Evolutionary conservation across 306 rosid species (phyloP), one percentile per base, ranked within the genome.

Genomic region (Dryas octopetala): DNA sequence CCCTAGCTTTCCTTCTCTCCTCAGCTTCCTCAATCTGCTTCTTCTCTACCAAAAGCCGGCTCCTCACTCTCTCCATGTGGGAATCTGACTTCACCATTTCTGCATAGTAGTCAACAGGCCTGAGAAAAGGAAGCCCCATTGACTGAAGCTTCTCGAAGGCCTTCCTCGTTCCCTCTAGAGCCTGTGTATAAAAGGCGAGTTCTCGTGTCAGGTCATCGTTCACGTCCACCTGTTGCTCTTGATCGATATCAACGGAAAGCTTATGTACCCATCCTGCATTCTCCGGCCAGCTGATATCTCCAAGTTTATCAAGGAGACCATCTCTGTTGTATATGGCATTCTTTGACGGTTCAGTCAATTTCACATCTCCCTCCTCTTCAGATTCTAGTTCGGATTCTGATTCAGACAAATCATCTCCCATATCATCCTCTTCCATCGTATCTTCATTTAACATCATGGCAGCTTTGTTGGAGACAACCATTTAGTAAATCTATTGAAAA

Each of bases 1-100:
- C 98, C 74, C 97, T 83, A 2, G 89, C 93, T 80, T 93, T 93
- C 84, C 93, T 87, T 67, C 97, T 84, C 87, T 93, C 98, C 1
- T 91, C 97, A 4, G 98, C 95, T 82, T 93, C 98, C 83, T 89
- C 98, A 52, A 93, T 89, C 78, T 68, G 86, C 78, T 47, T 83
- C 82, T 93, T 90, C 87, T 93, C 98, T 2, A 79, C 79, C 79
- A 93, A 76, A 11, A 93, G 86, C 51, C 86, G 79, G 10, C 93
- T 91, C 82, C 91, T 93, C 60, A 93, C 93, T 68, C 88, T 93
- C 80, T 51, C 91, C 97, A 91, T 91, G 80, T 93, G 98, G 19
- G 70, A 53, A 82, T 93, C 98, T 6, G 95, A 73, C 89, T 93
- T 93, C 84, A 87, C 97, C 98, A 93, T 93, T 73, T 93, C 96